These are phyloP conservation scores for Kodamaea hsintzibuensis DNA, from an alignment of 805 yeast species.

Conservation along the genomic window DNA sequence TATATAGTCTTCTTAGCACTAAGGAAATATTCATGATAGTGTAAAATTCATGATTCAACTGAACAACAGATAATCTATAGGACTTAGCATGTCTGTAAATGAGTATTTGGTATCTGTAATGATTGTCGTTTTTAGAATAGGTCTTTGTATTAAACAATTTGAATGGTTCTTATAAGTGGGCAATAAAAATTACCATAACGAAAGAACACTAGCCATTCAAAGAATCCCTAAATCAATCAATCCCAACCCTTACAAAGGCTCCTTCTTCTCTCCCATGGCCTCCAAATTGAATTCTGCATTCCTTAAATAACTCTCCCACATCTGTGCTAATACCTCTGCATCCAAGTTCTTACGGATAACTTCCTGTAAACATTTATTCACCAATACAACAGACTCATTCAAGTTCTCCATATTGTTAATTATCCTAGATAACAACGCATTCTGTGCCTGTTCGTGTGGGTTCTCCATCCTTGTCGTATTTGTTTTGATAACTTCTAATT, in stretches of 20 bases:
- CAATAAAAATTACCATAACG: too few relatives aligned
- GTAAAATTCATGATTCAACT: too few relatives aligned
- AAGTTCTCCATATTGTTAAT: constrained; percentile 70
- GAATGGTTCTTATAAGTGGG: too few relatives aligned
- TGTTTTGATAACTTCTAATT: background rate
- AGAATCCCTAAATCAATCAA: too few relatives aligned
- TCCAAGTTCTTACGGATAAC: constrained; percentile 68
- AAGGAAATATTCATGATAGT: too few relatives aligned
- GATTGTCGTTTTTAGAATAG: too few relatives aligned
- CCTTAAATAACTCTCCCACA: constrained; percentile 77
- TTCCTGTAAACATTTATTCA: constrained; percentile 61
- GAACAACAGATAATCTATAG: too few relatives aligned
- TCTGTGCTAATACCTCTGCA: constrained; percentile 67
- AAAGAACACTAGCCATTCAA: too few relatives aligned
- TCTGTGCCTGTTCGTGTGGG: constrained; percentile 83
- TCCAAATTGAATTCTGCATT: constrained; percentile 70
- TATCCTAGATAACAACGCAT: constrained; percentile 72
- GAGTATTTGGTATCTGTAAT: too few relatives aligned
- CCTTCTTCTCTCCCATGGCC: constrained; percentile 61
- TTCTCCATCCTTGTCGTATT: constrained; percentile 60
- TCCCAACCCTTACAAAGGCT: constrained; percentile 35
- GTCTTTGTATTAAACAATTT: too few relatives aligned
- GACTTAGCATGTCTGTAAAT: too few relatives aligned
- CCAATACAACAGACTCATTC: constrained; percentile 65
- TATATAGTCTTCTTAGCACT: too few relatives aligned